Conservation (phyloP, 176 grass and related monocot species). For the Alopecurus myosuroides region DNA sequence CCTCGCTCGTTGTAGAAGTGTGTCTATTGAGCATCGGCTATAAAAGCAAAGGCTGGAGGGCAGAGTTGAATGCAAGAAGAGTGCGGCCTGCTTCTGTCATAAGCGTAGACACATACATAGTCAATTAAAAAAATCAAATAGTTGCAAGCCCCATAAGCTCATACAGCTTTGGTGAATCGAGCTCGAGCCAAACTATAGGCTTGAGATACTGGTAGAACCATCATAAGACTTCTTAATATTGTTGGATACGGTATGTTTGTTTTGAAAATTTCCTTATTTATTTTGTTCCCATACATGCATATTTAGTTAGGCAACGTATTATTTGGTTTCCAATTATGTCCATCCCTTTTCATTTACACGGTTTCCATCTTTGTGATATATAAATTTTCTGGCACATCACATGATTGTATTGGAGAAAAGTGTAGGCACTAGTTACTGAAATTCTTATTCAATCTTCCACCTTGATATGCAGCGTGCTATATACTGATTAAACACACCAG, state of each 20-base stretch:
- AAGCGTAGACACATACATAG: background rate
- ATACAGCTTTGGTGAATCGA: background rate
- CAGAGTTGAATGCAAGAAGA: background rate
- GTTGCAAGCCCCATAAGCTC: background rate
- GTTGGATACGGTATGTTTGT: conserved; percentile 1
- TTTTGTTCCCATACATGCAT: conserved; percentile 18
- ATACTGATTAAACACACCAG: conserved; percentile 1
- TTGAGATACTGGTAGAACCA: background rate
- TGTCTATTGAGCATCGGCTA: background rate
- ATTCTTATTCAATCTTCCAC: background rate
- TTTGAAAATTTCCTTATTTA: background rate
- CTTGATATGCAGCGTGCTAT: background rate
- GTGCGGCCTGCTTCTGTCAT: background rate
- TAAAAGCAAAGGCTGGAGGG: background rate
- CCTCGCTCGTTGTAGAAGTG: background rate
- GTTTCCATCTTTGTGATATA: background rate
- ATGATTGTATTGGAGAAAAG: background rate
- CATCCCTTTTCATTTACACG: background rate
- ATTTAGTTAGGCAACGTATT: background rate
- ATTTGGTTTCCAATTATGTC: conserved; percentile 6
- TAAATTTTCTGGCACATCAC: background rate
- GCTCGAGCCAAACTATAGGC: background rate
- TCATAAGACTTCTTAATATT: conserved; percentile 10
- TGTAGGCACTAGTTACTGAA: background rate
- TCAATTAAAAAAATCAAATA: background rate